Conservation (phyloP, 108 stramenopile species). For the Stephanodiscus minutulus region DNA sequence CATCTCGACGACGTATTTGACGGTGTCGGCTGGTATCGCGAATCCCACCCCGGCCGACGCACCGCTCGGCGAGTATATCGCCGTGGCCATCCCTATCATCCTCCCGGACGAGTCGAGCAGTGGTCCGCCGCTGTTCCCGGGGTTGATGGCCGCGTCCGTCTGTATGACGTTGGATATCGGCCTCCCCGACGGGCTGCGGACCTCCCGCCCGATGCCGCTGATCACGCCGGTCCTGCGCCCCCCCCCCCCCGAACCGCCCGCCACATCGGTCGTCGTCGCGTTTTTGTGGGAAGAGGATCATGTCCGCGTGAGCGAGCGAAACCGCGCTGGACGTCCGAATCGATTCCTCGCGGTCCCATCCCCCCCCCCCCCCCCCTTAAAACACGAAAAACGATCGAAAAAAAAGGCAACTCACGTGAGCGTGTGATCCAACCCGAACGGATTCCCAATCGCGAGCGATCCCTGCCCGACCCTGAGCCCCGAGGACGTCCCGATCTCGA, state of each 20-base stretch:
- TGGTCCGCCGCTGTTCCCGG: conserved; percentile 26
- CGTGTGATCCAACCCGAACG: conserved; percentile 95
- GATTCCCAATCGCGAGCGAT: conserved; percentile 91
- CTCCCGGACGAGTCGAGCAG: conserved; percentile 59
- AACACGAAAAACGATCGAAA: neutral
- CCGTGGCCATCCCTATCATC: conserved; percentile 95
- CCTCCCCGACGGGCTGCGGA: conserved; percentile 82
- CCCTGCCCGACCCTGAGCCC: conserved; percentile 73
- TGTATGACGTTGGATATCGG: conserved; percentile 97
- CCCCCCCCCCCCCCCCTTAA: conserved; percentile 3
- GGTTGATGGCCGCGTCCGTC: conserved; percentile 86
- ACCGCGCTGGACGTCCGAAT: too few relatives aligned
- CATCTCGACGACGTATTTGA: conserved; percentile 31
- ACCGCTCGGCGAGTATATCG: conserved; percentile 90
- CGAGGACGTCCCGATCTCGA: conserved; percentile 62
- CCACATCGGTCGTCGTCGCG: too few relatives aligned
- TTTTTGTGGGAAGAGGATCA: too few relatives aligned
- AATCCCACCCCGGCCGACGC: conserved; percentile 93
- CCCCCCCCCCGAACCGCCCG: too few relatives aligned
- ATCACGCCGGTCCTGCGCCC: conserved; percentile 69
- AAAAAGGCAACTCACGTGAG: conserved; percentile 35
- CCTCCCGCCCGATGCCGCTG: conserved; percentile 78
- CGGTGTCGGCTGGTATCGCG: conserved; percentile 78
- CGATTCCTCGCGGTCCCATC: too few relatives aligned
- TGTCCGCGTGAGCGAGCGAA: too few relatives aligned